Evolutionary conservation across 2,329 filamentous ascomycete genomes (phyloP).

Genomic region (Pyrenochaeta sp.): DNA sequence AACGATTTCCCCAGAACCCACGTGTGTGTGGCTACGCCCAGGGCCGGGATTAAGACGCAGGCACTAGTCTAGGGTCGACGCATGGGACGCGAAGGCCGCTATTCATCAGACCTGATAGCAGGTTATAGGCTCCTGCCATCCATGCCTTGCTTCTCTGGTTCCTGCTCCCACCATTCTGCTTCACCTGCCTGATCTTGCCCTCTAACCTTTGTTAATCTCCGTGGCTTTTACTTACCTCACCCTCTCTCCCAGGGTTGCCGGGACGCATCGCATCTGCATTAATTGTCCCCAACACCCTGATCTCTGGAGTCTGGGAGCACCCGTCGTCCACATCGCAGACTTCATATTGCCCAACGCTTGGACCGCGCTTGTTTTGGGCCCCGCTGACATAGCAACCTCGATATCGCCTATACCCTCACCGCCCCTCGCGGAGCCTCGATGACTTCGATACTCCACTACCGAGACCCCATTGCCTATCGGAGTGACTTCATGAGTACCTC

Average conservation of each 20-base stretch:
- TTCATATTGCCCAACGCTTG: conserved; percentile 37
- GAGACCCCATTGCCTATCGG: conserved; percentile 50
- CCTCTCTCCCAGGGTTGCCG: conserved; percentile 20
- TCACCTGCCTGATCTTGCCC: conserved; percentile 21
- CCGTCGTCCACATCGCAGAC: conserved; percentile 32
- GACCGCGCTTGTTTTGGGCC: conserved; percentile 30
- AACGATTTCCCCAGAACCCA: conserved; percentile 51
- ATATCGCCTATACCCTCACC: conserved; percentile 42
- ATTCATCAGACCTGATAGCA: conserved; percentile 44
- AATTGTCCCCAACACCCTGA: conserved; percentile 30
- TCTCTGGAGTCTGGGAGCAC: conserved; percentile 31
- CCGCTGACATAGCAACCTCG: conserved; percentile 46
- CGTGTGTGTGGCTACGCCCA: conserved; percentile 47
- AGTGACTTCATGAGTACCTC: conserved; percentile 50
- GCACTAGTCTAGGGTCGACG: conserved; percentile 34
- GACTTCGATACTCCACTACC: conserved; percentile 53
- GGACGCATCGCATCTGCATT: conserved; percentile 32
- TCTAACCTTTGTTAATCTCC: conserved; percentile 28
- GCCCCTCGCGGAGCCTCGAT: conserved; percentile 49
- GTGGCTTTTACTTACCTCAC: conserved; percentile 21
- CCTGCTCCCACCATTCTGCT: conserved; percentile 25
- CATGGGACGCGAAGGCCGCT: conserved; percentile 37
- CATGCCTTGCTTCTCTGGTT: conserved; percentile 35
- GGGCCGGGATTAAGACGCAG: conserved; percentile 39
- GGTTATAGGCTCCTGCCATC: conserved; percentile 48